Conservation (phyloP, 2,329 filamentous ascomycete genomes). For the Zopfia rhizophila region DNA sequence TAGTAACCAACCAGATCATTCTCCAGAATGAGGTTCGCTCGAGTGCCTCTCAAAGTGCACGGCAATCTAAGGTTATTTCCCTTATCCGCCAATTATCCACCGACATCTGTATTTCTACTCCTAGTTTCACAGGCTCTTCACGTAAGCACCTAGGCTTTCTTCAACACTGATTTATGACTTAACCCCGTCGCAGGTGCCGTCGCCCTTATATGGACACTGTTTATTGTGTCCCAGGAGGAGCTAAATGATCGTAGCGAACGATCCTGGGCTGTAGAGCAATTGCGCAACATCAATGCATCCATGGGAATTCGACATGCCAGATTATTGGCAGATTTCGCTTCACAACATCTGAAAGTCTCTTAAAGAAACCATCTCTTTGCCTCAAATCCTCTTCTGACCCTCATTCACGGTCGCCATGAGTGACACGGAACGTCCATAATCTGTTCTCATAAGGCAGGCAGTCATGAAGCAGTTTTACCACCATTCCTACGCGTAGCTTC, state of each 20-base stretch:
- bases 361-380: too few species aligned
- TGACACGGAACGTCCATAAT: too few species aligned
- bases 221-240: constrained; percentile 21
- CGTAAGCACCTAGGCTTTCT: constrained; percentile 12
- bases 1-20: constrained; percentile 25
- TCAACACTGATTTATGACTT: not conserved
- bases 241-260: constrained; percentile 17
- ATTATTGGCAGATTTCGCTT: constrained; percentile 23
- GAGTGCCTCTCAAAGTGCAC: not conserved
- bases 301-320: constrained; percentile 30
- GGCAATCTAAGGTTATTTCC: not conserved
- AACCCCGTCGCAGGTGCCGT: not conserved
- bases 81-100: constrained; percentile 18
- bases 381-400: too few species aligned
- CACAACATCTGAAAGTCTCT: constrained; percentile 7
- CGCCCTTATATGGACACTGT: constrained; percentile 22
- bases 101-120: constrained; percentile 24
- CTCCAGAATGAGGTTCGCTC: constrained; percentile 4
- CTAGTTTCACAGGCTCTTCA: constrained; percentile 11
- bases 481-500: too few species aligned
- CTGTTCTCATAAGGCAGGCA: too few species aligned
- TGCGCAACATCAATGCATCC: constrained; percentile 19
- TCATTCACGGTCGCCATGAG: too few species aligned
- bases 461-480: too few species aligned
- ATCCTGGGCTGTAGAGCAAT: constrained; percentile 22